phyloP scores from a whole-genome alignment of 2,329 filamentous ascomycete species.

The Pseudogymnoascus pannorum region DNA sequence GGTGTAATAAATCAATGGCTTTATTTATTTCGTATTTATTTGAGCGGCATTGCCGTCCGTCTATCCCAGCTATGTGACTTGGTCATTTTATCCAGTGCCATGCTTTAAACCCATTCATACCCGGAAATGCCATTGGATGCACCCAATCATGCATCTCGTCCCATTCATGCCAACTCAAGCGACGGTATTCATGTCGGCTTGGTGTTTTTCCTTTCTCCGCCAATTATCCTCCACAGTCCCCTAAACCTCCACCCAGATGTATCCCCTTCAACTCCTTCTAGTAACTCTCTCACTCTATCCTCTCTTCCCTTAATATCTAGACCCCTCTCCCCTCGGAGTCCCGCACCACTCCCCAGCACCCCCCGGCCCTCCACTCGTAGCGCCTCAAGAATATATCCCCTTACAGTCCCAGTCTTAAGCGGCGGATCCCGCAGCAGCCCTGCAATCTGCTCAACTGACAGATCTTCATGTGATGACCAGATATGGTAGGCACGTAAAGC shows the following conservation, averaged over 20 bases:
- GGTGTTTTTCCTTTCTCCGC: neutral
- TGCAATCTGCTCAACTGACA: constrained; percentile 45
- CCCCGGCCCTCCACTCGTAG: constrained; percentile 38
- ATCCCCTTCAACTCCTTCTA: constrained; percentile 22
- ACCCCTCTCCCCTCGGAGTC: neutral
- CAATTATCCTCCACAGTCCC: constrained; percentile 5
- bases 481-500: constrained; percentile 54
- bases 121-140: neutral
- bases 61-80: constrained; percentile 5
- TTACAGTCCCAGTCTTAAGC: constrained; percentile 47
- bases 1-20: neutral
- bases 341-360: constrained; percentile 8
- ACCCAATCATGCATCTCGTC: neutral
- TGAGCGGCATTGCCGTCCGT: neutral
- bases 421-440: constrained; percentile 53
- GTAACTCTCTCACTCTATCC: constrained; percentile 40
- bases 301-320: constrained; percentile 40
- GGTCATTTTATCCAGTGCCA: neutral
- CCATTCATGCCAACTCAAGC: neutral
- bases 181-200: neutral
- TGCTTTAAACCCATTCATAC: neutral
- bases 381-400: constrained; percentile 50
- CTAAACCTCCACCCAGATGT: neutral
- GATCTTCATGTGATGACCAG: constrained; percentile 48
- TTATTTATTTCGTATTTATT: constrained; percentile 4